phyloP scores from a whole-genome alignment of 345 rosid genomes.

The Gossypium raimondii region DNA sequence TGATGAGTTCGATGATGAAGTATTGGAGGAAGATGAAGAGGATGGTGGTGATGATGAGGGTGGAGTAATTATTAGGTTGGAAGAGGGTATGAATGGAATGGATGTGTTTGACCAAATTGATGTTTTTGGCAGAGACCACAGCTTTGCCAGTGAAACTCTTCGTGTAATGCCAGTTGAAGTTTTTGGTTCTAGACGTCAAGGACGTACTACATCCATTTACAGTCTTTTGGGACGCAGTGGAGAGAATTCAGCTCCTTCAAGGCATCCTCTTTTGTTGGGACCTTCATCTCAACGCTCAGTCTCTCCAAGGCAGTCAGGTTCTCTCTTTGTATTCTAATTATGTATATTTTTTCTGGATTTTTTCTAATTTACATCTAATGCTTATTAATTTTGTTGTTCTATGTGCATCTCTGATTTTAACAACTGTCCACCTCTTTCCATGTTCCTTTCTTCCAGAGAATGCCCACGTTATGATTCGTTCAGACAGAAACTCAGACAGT shows the following conservation, averaged over 20 bases:
- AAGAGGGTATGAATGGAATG: constrained; percentile 85
- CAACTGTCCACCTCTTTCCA: background rate
- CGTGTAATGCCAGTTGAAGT: constrained; percentile 97
- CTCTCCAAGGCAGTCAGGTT: constrained; percentile 59
- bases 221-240: constrained; percentile 80
- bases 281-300: constrained; percentile 42
- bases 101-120: constrained; percentile 92
- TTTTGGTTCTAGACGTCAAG: constrained; percentile 95
- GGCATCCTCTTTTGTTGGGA: constrained; percentile 84
- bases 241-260: constrained; percentile 55
- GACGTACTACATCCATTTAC: constrained; percentile 92
- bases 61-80: constrained; percentile 81
- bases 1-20: constrained; percentile 90
- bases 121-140: constrained; percentile 81
- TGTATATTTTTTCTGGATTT: background rate
- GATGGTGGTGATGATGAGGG: constrained; percentile 92
- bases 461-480: constrained; percentile 37
- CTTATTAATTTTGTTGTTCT: background rate
- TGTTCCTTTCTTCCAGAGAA: constrained; percentile 32
- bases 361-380: background rate
- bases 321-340: background rate
- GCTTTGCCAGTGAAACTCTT: constrained; percentile 79
- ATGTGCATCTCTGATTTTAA: constrained; percentile 7
- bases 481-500: constrained; percentile 52
- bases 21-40: constrained; percentile 82